Evolutionary conservation across 1,284 basidiomycete genomes (phyloP), one percentile per base, ranked within the genome.

Genomic region (Mycena sp.): DNA sequence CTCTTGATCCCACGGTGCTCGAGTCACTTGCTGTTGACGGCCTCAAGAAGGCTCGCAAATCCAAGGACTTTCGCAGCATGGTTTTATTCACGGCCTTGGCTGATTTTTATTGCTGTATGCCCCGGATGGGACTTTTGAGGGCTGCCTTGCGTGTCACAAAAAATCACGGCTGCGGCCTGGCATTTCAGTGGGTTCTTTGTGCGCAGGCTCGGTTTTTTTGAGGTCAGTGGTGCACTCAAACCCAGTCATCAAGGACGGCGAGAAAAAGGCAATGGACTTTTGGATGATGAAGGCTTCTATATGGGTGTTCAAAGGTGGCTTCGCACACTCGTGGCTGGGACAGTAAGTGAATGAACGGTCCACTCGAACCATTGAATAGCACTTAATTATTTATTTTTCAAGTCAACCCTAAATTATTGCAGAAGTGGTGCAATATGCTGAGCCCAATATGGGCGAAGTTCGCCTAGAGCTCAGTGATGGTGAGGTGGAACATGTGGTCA

Each of bases 321-420:
- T 16, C 23, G 30, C 19, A 52, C 50, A 19, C 25, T 52, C 7
- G 23, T 17, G 32, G 30, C 30, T 17, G 50, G 30, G 32, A 35
- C 29, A 9, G 28, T 52, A 21, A 35, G 28, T 38, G 50, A 21
- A 6, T 21, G 9, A 19, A n/a, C 32, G 14, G 32, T 19, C 12
- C 17, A 32, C 50, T n/a, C n/a, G 9, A 26, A n/a, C 16, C 26
- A 29, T 28, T n/a, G 19, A 26, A 52, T 25, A 12, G 30, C 17
- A n/a, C 25, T 28, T 30, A 16, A 35, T n/a, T 19, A 30, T 38
- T 38, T 35, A 35, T 35, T 35, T 35, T 4, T 30, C 38, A 57
- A 43, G 54, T 57, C 43, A 57, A 44, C 25, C 54, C 54, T 7
- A 40, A 44, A n/a, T 26, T 57, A n/a, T 23, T 57, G 28, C 54